phyloP scores from a whole-genome alignment of 2,329 filamentous ascomycete genomes.

The Penicillium occitanis region DNA sequence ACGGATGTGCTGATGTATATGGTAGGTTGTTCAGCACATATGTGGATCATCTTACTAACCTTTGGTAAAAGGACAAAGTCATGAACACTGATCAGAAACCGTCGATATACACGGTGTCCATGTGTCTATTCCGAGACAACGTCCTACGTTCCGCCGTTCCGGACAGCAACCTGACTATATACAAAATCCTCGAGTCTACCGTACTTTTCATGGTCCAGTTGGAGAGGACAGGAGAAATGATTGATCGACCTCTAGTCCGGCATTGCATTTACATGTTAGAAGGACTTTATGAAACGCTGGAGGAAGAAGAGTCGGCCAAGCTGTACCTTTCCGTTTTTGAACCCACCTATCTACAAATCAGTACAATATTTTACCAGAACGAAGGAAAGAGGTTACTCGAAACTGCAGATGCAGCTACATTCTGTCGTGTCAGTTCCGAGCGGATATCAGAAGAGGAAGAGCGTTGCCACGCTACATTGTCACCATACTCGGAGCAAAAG shows the following conservation, averaged over 20 bases:
- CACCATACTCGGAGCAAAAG: conserved; percentile 68
- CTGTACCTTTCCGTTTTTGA: conserved; percentile 85
- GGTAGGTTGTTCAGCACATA: conserved; percentile 44
- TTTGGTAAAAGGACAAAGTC: conserved; percentile 65
- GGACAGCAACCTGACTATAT: conserved; percentile 54
- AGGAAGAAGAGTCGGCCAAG: conserved; percentile 74
- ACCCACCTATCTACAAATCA: conserved; percentile 69
- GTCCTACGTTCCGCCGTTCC: conserved; percentile 65
- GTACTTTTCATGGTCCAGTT: conserved; percentile 88
- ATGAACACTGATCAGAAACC: conserved; percentile 72
- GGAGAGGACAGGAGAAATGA: conserved; percentile 85
- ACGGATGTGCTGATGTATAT: conserved; percentile 98
- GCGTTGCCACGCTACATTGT: conserved; percentile 79
- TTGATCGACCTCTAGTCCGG: conserved; percentile 78
- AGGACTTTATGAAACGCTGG: conserved; percentile 76
- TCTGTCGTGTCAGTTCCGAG: conserved; percentile 72
- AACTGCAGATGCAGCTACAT: conserved; percentile 76
- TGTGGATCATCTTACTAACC: neutral
- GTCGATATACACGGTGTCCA: conserved; percentile 79
- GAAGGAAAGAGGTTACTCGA: conserved; percentile 75
- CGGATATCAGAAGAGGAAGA: conserved; percentile 78
- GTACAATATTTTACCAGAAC: conserved; percentile 68
- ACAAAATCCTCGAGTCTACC: conserved; percentile 74
- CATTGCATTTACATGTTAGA: conserved; percentile 89
- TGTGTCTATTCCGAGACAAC: conserved; percentile 83